These are phyloP conservation scores for Lindgomyces ingoldianus DNA, from an alignment of 495 filamentous ascomycete genomes.

Conservation along the genomic window DNA sequence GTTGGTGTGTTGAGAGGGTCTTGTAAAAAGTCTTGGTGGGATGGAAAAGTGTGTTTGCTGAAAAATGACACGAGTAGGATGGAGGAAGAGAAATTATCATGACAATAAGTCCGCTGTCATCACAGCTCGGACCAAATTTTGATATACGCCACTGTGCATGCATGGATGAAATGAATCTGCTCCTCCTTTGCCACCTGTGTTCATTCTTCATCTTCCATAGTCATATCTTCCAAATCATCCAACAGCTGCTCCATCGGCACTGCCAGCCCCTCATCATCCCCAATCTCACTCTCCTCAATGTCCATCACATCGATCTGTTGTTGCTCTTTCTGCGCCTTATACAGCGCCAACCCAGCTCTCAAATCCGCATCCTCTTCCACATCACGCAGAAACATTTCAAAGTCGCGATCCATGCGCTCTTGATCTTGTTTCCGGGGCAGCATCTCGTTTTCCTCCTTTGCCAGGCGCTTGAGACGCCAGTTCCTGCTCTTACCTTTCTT, in stretches of 20 bases:
- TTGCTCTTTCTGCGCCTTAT: constrained; percentile 62
- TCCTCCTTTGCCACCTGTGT: not conserved
- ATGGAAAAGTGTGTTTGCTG: too few relatives aligned
- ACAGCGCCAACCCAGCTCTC: constrained; percentile 76
- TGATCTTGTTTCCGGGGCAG: constrained; percentile 77
- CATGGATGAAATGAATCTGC: too few relatives aligned
- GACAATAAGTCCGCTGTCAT: too few relatives aligned
- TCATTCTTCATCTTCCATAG: constrained; percentile 39
- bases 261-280: constrained; percentile 45
- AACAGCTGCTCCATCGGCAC: constrained; percentile 51
- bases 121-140: not conserved
- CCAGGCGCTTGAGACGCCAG: constrained; percentile 95
- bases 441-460: constrained; percentile 80
- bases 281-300: constrained; percentile 51
- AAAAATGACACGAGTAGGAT: too few relatives aligned
- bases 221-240: constrained; percentile 49
- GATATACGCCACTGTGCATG: not conserved
- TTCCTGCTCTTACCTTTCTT: constrained; percentile 78
- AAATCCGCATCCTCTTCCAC: constrained; percentile 95
- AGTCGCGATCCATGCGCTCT: constrained; percentile 82
- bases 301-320: constrained; percentile 62
- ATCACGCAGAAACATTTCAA: constrained; percentile 94
- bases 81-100: too few relatives aligned
- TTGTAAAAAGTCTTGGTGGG: too few relatives aligned
- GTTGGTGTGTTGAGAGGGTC: not conserved